A percentile compares a stretch with the other conserved stretches of the same genome.
Conservation (phyloP, 495 filamentous ascomycete genomes). For the Talaromyces liani region DNA sequence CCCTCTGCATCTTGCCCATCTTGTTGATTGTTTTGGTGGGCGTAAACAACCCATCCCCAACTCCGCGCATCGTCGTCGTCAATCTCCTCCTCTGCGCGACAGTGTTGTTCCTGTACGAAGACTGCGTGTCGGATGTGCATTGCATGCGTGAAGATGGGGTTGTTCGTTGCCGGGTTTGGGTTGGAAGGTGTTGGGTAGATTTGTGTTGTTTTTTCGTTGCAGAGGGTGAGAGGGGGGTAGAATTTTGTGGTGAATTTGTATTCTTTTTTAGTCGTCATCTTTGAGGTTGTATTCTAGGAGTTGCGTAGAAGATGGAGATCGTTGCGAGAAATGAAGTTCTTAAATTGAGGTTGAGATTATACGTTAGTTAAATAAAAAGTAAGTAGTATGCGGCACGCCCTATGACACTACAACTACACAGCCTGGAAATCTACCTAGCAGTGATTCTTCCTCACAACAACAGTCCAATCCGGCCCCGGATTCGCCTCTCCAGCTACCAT, state of each 20-base stretch:
- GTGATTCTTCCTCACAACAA: neutral
- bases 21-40: slow-evolving; percentile 7
- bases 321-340: too few relatives aligned
- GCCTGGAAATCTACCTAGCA: neutral
- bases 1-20: too few relatives aligned
- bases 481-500: neutral
- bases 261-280: neutral
- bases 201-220: slow-evolving; percentile 7
- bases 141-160: slow-evolving; percentile 62
- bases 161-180: slow-evolving; percentile 28
- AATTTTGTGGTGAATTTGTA: slow-evolving; percentile 15
- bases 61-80: slow-evolving; percentile 71
- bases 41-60: slow-evolving; percentile 80
- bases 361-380: too few relatives aligned
- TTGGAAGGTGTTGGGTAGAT: slow-evolving; percentile 17
- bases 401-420: neutral
- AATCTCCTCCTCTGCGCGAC: slow-evolving; percentile 60
- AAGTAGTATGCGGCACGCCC: too few relatives aligned
- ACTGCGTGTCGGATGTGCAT: slow-evolving; percentile 71
- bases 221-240: slow-evolving; percentile 15
- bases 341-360: too few relatives aligned
- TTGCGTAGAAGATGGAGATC: too few relatives aligned
- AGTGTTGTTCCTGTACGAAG: slow-evolving; percentile 69
- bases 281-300: too few relatives aligned
- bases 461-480: neutral